A percentile compares a stretch with the other conserved stretches of the same genome.
These are phyloP conservation scores for Lactarius sanguifluus DNA, from an alignment of 768 basidiomycete genomes.

Conservation along the genomic window DNA sequence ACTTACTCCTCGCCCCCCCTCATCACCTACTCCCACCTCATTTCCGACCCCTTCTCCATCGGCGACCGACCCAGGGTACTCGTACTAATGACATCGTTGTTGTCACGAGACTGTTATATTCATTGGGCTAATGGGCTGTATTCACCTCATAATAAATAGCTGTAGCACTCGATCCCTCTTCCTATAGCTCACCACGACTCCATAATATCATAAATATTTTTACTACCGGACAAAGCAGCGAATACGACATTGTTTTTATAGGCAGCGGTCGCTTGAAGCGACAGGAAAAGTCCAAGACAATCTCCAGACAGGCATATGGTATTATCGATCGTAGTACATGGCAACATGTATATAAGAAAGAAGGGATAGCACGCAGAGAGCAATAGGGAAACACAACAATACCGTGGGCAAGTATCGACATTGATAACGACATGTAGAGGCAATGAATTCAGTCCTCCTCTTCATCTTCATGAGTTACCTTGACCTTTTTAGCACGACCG, in stretches of 20 bases:
- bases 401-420: neutral
- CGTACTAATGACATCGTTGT: neutral
- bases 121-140: neutral
- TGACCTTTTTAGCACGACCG: conserved; percentile 23
- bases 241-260: neutral
- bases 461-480: conserved; percentile 12
- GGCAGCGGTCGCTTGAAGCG: neutral
- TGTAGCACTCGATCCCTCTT: conserved; percentile 3
- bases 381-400: conserved; percentile 8
- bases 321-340: conserved; percentile 22
- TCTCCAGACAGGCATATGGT: conserved; percentile 19
- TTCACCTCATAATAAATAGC: neutral
- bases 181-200: neutral
- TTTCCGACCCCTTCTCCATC: neutral
- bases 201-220: neutral
- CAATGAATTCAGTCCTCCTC: conserved; percentile 21
- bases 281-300: conserved; percentile 1
- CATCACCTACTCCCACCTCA: neutral
- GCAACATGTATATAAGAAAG: conserved; percentile 16
- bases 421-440: neutral
- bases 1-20: conserved; percentile 6
- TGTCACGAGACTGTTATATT: neutral
- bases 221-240: neutral
- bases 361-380: conserved; percentile 21
- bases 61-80: neutral